Conservation (phyloP, 2,329 filamentous ascomycete species). For the Neurospora sp. region DNA sequence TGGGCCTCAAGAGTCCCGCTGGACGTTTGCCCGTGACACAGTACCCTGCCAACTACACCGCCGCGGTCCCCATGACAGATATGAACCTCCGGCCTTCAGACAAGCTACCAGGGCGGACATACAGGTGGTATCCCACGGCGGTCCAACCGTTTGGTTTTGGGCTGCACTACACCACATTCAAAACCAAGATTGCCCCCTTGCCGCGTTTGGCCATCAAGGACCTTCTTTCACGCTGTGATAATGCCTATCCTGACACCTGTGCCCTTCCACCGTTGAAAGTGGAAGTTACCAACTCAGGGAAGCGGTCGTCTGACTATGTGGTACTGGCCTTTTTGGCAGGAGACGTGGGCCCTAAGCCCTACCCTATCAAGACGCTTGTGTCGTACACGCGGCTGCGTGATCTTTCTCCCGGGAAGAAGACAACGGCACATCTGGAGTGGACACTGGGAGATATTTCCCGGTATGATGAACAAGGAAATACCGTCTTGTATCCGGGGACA, state of each 20-base stretch:
- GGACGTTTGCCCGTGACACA: constrained; percentile 45
- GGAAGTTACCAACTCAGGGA: constrained; percentile 35
- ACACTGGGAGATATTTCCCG: constrained; percentile 38
- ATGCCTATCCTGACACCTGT: constrained; percentile 31
- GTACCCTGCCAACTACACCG: constrained; percentile 42
- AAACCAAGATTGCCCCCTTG: constrained; percentile 16
- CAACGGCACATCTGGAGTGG: constrained; percentile 27
- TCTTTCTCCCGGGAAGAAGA: constrained; percentile 21
- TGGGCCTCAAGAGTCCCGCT: constrained; percentile 37
- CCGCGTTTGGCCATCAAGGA: constrained; percentile 23
- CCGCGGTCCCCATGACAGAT: constrained; percentile 41
- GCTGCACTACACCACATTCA: constrained; percentile 46
- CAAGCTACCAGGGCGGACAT: constrained; percentile 26
- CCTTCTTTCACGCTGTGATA: constrained; percentile 23
- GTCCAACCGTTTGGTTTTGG: constrained; percentile 43
- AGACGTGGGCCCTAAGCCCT: constrained; percentile 33
- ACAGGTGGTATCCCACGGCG: constrained; percentile 43
- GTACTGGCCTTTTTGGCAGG: constrained; percentile 37
- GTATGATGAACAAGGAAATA: constrained; percentile 36
- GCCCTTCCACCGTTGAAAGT: constrained; percentile 30
- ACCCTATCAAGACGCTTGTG: constrained; percentile 40
- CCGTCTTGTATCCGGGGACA: constrained; percentile 41
- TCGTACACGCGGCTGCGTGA: constrained; percentile 34
- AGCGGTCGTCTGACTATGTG: constrained; percentile 38
- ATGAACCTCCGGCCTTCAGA: constrained; percentile 38